phyloP scores from a whole-genome alignment of 306 rosid species.

The Cucurbita moschata region DNA sequence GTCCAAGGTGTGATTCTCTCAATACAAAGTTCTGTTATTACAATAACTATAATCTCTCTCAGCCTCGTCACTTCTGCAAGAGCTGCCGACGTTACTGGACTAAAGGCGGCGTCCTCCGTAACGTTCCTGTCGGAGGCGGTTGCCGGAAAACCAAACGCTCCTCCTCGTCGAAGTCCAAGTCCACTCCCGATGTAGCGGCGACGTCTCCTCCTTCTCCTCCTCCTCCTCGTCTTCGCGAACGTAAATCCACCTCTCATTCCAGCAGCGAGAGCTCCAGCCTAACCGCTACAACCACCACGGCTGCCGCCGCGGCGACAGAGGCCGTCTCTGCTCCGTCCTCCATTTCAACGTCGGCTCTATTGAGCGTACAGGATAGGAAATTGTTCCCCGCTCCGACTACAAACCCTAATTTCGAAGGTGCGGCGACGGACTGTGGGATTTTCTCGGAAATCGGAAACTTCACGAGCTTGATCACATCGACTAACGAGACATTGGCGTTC shows the following conservation, averaged over 20 bases:
- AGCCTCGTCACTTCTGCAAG: slow-evolving; percentile 98
- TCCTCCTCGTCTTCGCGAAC: slow-evolving; percentile 15
- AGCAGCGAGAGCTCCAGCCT: slow-evolving; percentile 91
- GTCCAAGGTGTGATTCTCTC: slow-evolving; percentile 85
- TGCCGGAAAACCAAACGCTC: slow-evolving; percentile 87
- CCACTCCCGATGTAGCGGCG: slow-evolving; percentile 6
- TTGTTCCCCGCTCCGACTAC: slow-evolving; percentile 8
- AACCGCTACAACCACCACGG: slow-evolving; percentile 24
- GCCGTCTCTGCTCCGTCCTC: slow-evolving; percentile 27
- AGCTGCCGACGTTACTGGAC: slow-evolving; percentile 98
- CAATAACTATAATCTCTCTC: slow-evolving; percentile 94
- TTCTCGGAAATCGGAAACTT: slow-evolving; percentile 73
- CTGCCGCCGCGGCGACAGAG: slow-evolving; percentile 13
- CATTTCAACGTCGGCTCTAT: not conserved
- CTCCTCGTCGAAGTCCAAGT: slow-evolving; percentile 26
- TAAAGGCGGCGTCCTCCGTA: slow-evolving; percentile 94
- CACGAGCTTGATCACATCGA: slow-evolving; percentile 45
- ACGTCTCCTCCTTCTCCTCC: slow-evolving; percentile 1
- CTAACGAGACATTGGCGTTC: slow-evolving; percentile 32
- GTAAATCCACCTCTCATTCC: slow-evolving; percentile 54
- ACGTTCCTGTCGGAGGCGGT: slow-evolving; percentile 96
- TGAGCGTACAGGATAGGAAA: slow-evolving; percentile 23
- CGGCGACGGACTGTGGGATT: slow-evolving; percentile 27
- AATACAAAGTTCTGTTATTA: slow-evolving; percentile 94
- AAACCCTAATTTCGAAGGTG: slow-evolving; percentile 18